Evolutionary conservation across 2,329 filamentous ascomycete species (phyloP).

Genomic region (Botryotinia narcissicola): DNA sequence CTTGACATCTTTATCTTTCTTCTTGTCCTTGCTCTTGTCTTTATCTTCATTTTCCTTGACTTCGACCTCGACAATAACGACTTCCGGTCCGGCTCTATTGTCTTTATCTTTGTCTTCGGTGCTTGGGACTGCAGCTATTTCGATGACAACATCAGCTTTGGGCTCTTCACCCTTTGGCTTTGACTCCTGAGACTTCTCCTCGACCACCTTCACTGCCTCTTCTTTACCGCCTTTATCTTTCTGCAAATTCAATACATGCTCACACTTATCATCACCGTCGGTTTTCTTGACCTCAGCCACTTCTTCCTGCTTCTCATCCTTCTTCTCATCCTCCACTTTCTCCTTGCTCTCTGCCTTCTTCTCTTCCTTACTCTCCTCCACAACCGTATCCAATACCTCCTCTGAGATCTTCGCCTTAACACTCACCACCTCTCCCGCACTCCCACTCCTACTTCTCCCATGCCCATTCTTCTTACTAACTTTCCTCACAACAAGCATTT

Average conservation of each 20-base stretch:
- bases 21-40: not conserved
- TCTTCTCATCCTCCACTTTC: not conserved
- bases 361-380: slow-evolving; percentile 9
- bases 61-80: not conserved
- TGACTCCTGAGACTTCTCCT: not conserved
- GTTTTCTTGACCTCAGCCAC: slow-evolving; percentile 21
- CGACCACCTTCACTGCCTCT: slow-evolving; percentile 12
- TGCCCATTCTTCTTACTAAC: not conserved
- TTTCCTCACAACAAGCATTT: slow-evolving; percentile 9
- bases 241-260: slow-evolving; percentile 8
- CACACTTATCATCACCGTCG: slow-evolving; percentile 13
- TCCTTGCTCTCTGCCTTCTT: not conserved
- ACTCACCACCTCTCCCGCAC: not conserved
- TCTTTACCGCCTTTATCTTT: slow-evolving; percentile 9
- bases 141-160: not conserved
- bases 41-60: not conserved
- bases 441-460: not conserved
- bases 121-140: not conserved
- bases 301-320: slow-evolving; percentile 6
- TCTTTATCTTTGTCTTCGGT: not conserved
- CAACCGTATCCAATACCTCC: not conserved
- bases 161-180: slow-evolving; percentile 18
- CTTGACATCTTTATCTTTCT: not conserved
- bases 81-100: not conserved
- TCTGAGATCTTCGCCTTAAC: not conserved